Conservation (phyloP, 768 basidiomycete species). For the Amanita jacksonii region DNA sequence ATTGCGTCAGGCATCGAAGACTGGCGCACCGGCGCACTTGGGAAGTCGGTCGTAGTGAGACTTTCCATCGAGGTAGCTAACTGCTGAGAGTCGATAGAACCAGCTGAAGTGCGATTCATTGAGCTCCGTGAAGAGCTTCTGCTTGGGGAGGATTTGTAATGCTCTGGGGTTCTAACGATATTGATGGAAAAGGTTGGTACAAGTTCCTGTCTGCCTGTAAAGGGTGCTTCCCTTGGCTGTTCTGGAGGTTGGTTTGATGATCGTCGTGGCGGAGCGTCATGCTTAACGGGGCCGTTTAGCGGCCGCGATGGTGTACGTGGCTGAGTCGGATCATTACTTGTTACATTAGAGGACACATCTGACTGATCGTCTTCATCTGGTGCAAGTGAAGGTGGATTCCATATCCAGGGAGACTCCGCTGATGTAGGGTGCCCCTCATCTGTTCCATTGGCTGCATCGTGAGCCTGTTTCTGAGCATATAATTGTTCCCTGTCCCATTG, state of each 20-base stretch:
- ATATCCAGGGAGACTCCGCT: slow-evolving; percentile 61
- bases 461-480: slow-evolving; percentile 16
- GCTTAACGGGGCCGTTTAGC: slow-evolving; percentile 1
- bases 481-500: slow-evolving; percentile 1
- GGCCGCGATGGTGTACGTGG: slow-evolving; percentile 4
- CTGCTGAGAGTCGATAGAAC: slow-evolving; percentile 18
- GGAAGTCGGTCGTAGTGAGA: slow-evolving; percentile 13
- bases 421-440: not conserved
- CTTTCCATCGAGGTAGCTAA: slow-evolving; percentile 20
- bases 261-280: not conserved
- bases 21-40: slow-evolving; percentile 1
- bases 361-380: slow-evolving; percentile 24
- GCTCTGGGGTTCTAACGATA: slow-evolving; percentile 59
- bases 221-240: slow-evolving; percentile 22
- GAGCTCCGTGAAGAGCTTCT: slow-evolving; percentile 14
- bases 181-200: slow-evolving; percentile 61
- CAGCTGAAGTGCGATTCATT: slow-evolving; percentile 11
- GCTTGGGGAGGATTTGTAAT: slow-evolving; percentile 32
- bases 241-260: not conserved
- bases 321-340: slow-evolving; percentile 10
- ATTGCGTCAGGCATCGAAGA: not conserved
- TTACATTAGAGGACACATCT: slow-evolving; percentile 16
- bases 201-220: slow-evolving; percentile 41
- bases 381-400: slow-evolving; percentile 35
- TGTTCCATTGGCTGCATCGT: slow-evolving; percentile 19